Base-by-base conservation (phyloP, 2,329 filamentous ascomycete genomes). In the Mollisiaceae sp. region DNA sequence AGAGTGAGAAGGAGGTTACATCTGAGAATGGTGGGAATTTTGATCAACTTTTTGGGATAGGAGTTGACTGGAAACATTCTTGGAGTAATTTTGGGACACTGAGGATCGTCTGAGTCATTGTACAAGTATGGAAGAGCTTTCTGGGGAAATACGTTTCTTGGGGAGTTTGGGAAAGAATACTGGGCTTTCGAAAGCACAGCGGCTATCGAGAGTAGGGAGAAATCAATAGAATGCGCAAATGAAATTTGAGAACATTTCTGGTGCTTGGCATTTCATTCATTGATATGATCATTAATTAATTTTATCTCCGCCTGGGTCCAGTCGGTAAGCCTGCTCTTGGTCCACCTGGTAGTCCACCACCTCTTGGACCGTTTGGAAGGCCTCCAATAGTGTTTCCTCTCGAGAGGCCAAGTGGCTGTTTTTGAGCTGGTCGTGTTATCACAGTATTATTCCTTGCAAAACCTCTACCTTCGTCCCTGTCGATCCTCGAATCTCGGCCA, bases 341-440 rank as follows among this genome's bases (percentile, higher is more conserved):
- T 15, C 60, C 59, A 11, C 60, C 35, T 41, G 63, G 59, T 55
- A 62, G 45, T 35, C 64, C 60, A 60, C 60, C 55, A 35, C 55
- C 59, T 54, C 59, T 62, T 11, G 64, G 58, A 41, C 61, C 66
- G n/a, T 56, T 56, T 6, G 66, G 67, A 36, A 52, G 18, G 2
- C 36, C 59, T 22, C 59, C 59, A 61, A 50, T 18, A 2, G 24
- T 61, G 15, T 61, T 61, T 22, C 22, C 27, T 54, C 50, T 54
- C 1, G 50, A 27, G 3, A 54, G 32, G 20, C 43, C 57, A 32
- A 47, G 59, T 35, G 18, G 22, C 45, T 61, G 59, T 18, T 36
- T 24, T 32, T 14, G 45, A 39, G 36, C 8, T 20, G 35, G 55
- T 27, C 35, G 4, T 41, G 55, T 32, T 38, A 45, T 45, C 9